A percentile compares a stretch with the other conserved stretches of the same genome.
These are phyloP conservation scores for Blastocystis hominis DNA, from an alignment of 352 stramenopile species.

Conservation along the genomic window DNA sequence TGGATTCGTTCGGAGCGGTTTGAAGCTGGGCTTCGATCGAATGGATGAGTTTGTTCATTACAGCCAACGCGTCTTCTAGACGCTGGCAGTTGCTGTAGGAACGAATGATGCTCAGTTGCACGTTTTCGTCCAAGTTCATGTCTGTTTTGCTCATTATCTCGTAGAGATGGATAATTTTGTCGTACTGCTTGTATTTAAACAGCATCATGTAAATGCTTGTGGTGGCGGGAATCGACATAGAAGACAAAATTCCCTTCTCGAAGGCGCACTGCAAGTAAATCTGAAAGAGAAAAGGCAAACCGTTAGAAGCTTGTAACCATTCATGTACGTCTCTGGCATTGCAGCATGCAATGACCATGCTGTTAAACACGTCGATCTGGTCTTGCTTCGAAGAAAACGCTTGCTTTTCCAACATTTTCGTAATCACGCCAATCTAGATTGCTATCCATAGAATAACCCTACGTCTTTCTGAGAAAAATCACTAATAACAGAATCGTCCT, in stretches of 20 bases:
- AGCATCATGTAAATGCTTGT: constrained; percentile 51
- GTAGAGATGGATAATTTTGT: constrained; percentile 49
- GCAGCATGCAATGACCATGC: constrained; percentile 29
- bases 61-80: neutral
- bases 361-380: neutral
- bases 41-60: neutral
- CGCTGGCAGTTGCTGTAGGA: constrained; percentile 16
- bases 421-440: neutral
- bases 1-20: neutral
- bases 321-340: constrained; percentile 8
- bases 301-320: neutral
- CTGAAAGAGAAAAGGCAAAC: neutral
- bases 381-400: neutral
- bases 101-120: constrained; percentile 9
- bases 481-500: neutral
- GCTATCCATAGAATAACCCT: neutral
- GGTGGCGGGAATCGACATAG: neutral
- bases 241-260: neutral
- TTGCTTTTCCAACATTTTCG: neutral
- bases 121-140: neutral
- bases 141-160: neutral
- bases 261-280: neutral
- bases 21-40: neutral
- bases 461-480: constrained; percentile 10
- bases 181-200: constrained; percentile 47